These are phyloP conservation scores for Cystofilobasidium bisporidii DNA, from an alignment of 768 basidiomycete species.

Conservation along the genomic window DNA sequence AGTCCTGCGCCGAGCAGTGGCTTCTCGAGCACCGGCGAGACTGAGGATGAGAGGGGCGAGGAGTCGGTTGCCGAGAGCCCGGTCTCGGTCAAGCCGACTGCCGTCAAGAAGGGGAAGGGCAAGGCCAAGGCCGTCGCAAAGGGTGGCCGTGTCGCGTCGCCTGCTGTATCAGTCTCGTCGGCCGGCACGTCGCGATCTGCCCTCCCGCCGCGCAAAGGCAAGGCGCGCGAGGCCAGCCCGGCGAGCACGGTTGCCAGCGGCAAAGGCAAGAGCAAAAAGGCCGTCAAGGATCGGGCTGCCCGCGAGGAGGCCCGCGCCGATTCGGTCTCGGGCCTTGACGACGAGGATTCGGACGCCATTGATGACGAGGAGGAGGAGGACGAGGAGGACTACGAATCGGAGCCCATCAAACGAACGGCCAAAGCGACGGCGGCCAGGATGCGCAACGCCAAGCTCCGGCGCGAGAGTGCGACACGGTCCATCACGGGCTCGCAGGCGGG, in stretches of 20 bases:
- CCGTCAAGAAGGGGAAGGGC: slow-evolving; percentile 5
- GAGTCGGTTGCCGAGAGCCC: neutral
- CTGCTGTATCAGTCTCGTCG: neutral
- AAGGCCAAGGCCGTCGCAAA: neutral
- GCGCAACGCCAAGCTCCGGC: slow-evolving; percentile 7
- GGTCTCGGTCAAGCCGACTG: neutral
- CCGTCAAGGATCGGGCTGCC: slow-evolving; percentile 6
- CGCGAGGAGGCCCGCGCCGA: slow-evolving; percentile 27
- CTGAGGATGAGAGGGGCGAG: neutral
- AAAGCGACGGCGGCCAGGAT: slow-evolving; percentile 11
- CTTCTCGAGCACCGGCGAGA: slow-evolving; percentile 2
- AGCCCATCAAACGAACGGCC: slow-evolving; percentile 21
- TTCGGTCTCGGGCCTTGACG: slow-evolving; percentile 27
- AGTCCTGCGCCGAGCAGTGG: neutral
- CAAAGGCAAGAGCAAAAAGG: slow-evolving; percentile 25
- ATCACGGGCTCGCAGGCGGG: slow-evolving; percentile 18
- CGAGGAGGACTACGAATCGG: slow-evolving; percentile 15
- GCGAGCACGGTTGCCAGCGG: neutral
- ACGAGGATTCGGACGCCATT: slow-evolving; percentile 26
- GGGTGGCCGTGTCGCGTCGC: neutral
- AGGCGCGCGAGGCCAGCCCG: neutral
- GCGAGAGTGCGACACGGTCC: slow-evolving; percentile 12
- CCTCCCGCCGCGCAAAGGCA: neutral
- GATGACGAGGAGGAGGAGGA: neutral
- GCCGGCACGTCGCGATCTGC: neutral